Evolutionary conservation across 352 stramenopile species (phyloP).

Genomic region (Phytopythium montanum): DNA sequence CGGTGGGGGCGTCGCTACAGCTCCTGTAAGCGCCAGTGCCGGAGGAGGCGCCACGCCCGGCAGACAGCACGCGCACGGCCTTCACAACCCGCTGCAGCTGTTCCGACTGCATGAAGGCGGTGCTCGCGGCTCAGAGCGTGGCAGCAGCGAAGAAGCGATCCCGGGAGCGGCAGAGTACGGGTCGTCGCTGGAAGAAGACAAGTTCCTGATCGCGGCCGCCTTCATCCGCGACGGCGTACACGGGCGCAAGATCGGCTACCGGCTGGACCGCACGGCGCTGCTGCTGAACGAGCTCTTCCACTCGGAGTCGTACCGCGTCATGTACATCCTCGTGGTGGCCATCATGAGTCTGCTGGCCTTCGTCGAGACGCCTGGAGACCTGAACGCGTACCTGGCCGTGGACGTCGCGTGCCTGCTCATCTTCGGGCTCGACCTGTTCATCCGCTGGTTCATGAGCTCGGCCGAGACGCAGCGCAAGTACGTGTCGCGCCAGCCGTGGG

Average conservation of each 20-base stretch:
- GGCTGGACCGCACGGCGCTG: constrained; percentile 62
- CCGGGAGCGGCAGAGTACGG: constrained; percentile 24
- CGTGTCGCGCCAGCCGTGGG: constrained; percentile 71
- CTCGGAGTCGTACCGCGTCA: constrained; percentile 55
- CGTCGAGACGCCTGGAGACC: constrained; percentile 46
- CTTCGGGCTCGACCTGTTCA: constrained; percentile 59
- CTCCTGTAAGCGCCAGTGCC: too few relatives aligned
- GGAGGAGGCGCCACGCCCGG: not conserved
- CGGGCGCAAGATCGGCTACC: constrained; percentile 81
- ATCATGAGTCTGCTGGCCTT: constrained; percentile 68
- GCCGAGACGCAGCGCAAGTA: constrained; percentile 75
- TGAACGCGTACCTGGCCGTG: constrained; percentile 55
- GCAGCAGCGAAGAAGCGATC: constrained; percentile 27
- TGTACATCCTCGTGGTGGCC: constrained; percentile 70
- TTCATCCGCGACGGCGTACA: constrained; percentile 83
- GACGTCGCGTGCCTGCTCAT: constrained; percentile 63
- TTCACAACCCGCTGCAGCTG: constrained; percentile 3
- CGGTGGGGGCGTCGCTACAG: not conserved
- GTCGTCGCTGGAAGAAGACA: constrained; percentile 46
- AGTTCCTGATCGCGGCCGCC: constrained; percentile 67
- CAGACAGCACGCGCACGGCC: not conserved
- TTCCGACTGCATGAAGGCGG: constrained; percentile 2
- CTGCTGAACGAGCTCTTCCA: constrained; percentile 75
- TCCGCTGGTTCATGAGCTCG: constrained; percentile 85
- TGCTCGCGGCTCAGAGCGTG: constrained; percentile 9